A percentile compares a stretch with the other conserved stretches of the same genome.
phyloP scores from a whole-genome alignment of 176 grass and related monocot genomes.

The Poa annua region DNA sequence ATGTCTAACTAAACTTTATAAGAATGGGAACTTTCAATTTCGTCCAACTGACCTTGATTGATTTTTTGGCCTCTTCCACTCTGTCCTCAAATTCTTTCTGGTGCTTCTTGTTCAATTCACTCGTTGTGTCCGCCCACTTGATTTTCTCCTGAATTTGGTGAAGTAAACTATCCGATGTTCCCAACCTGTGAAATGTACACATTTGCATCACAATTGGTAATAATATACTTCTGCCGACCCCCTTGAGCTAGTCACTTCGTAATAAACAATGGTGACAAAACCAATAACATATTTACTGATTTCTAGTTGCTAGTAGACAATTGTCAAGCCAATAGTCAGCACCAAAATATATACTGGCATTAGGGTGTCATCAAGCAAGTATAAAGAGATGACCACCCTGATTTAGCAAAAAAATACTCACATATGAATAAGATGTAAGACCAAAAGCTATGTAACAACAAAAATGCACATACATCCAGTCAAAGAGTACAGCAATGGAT shows the following conservation, averaged over 20 bases:
- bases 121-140: slow-evolving; percentile 96
- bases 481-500: not conserved
- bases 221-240: not conserved
- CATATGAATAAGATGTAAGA: not conserved
- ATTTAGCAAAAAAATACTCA: slow-evolving; percentile 11
- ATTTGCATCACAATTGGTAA: slow-evolving; percentile 33
- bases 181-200: slow-evolving; percentile 57
- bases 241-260: not conserved
- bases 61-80: slow-evolving; percentile 96
- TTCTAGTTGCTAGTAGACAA: slow-evolving; percentile 7
- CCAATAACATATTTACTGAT: not conserved
- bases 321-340: slow-evolving; percentile 2
- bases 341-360: not conserved
- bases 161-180: slow-evolving; percentile 83
- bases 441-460: slow-evolving; percentile 11
- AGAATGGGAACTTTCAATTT: slow-evolving; percentile 5
- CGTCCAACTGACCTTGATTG: slow-evolving; percentile 86
- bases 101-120: slow-evolving; percentile 81
- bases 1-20: not conserved
- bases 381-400: not conserved
- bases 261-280: not conserved
- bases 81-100: slow-evolving; percentile 94
- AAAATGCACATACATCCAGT: slow-evolving; percentile 1
- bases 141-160: slow-evolving; percentile 99
- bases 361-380: not conserved